Evolutionary conservation across 2,329 filamentous ascomycete genomes (phyloP).

Genomic region (Trichoderma endophyticum): DNA sequence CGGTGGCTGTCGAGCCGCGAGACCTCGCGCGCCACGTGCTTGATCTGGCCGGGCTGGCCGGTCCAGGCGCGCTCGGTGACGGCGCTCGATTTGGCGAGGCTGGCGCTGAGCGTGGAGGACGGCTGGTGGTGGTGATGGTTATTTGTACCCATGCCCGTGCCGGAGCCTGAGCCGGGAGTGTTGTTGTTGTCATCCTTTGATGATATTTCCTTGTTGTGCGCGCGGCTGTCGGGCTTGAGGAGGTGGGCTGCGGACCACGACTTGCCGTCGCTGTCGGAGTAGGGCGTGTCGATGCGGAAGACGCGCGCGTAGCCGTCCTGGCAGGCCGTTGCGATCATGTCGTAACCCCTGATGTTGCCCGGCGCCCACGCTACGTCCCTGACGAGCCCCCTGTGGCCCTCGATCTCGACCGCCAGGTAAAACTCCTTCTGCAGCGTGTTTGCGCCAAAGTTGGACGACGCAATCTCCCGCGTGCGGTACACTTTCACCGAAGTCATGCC

Average conservation of each 20-base stretch:
- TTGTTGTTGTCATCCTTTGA: conserved; percentile 27
- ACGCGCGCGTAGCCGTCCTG: conserved; percentile 88
- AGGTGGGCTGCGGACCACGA: conserved; percentile 50
- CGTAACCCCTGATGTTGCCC: conserved; percentile 84
- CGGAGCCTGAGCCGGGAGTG: conserved; percentile 25
- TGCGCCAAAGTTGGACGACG: conserved; percentile 50
- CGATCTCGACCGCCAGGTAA: conserved; percentile 76
- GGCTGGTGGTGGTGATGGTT: conserved; percentile 32
- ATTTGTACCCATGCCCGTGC: conserved; percentile 20
- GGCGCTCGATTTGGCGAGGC: conserved; percentile 49
- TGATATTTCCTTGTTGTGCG: conserved; percentile 26
- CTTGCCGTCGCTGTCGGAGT: conserved; percentile 44
- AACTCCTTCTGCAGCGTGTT: conserved; percentile 68
- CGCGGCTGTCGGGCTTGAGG: conserved; percentile 33
- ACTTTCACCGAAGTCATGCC: conserved; percentile 80
- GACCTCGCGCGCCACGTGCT: conserved; percentile 56
- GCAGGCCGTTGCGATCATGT: conserved; percentile 86
- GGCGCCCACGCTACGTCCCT: conserved; percentile 90
- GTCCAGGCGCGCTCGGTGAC: conserved; percentile 49
- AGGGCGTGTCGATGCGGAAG: conserved; percentile 71
- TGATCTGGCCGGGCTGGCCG: conserved; percentile 62
- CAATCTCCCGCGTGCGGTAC: conserved; percentile 68
- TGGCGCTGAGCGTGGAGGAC: conserved; percentile 49
- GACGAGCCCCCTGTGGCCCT: conserved; percentile 71
- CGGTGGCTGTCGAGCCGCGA: conserved; percentile 65